Conservation (phyloP, 2,329 filamentous ascomycete species). For the Scedosporium boydii region DNA sequence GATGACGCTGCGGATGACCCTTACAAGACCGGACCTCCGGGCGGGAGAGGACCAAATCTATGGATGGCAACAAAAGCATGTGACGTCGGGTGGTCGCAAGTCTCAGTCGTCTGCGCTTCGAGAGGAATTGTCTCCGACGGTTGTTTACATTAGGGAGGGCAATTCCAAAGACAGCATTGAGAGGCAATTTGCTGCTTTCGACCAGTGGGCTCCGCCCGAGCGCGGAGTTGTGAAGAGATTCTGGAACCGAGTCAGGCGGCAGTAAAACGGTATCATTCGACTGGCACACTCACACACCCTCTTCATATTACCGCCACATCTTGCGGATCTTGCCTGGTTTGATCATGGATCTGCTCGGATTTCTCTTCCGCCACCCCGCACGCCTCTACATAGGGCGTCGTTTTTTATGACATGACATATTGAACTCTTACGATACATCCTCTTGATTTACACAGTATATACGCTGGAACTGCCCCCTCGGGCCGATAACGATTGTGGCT, state of each 20-base stretch:
- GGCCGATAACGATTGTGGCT: too few species aligned
- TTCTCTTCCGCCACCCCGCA: neutral
- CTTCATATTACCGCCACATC: too few species aligned
- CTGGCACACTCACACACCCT: neutral
- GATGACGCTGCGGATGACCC: constrained; percentile 94
- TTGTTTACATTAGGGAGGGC: constrained; percentile 21
- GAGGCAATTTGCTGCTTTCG: constrained; percentile 41
- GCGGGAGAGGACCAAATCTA: constrained; percentile 65
- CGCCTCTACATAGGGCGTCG: neutral
- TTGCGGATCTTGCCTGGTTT: neutral
- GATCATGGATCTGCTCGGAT: neutral
- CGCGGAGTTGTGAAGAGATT: constrained; percentile 51
- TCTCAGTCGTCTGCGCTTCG: constrained; percentile 31
- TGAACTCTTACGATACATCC: neutral
- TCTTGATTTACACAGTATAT: too few species aligned
- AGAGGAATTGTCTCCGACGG: constrained; percentile 16
- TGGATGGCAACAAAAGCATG: constrained; percentile 46
- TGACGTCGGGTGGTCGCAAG: constrained; percentile 30
- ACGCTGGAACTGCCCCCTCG: too few species aligned
- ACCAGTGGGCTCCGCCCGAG: constrained; percentile 36
- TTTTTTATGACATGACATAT: neutral
- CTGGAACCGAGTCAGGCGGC: constrained; percentile 51
- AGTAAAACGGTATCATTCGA: neutral
- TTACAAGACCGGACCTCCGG: constrained; percentile 80
- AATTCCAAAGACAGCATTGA: constrained; percentile 44